phyloP scores from a whole-genome alignment of 2,329 filamentous ascomycete species.

The Diplodia mutila region DNA sequence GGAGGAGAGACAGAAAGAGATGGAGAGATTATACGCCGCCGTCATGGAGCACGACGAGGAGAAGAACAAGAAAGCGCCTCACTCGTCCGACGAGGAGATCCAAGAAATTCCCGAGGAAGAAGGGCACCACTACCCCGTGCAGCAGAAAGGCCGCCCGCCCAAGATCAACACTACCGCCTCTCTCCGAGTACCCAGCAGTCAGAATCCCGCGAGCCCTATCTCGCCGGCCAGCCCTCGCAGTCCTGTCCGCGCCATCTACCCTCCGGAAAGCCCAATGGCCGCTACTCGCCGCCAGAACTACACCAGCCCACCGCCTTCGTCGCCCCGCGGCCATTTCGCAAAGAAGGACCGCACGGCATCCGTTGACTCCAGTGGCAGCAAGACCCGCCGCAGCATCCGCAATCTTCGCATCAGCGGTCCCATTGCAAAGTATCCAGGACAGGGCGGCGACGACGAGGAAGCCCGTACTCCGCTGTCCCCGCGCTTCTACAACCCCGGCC shows the following conservation, averaged over 20 bases:
- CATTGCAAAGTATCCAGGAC: constrained; percentile 49
- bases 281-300: constrained; percentile 14
- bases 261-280: constrained; percentile 37
- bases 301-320: constrained; percentile 20
- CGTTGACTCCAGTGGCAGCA: constrained; percentile 42
- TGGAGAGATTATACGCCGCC: constrained; percentile 88
- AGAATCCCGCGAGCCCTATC: constrained; percentile 32
- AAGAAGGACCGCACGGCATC: constrained; percentile 43
- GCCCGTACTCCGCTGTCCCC: constrained; percentile 59
- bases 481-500: constrained; percentile 59
- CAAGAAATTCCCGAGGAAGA: constrained; percentile 26
- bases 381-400: constrained; percentile 52
- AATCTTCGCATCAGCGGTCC: constrained; percentile 63
- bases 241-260: constrained; percentile 55
- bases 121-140: constrained; percentile 30
- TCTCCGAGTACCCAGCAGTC: constrained; percentile 15
- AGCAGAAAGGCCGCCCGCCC: constrained; percentile 17
- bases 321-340: constrained; percentile 43
- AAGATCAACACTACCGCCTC: constrained; percentile 35
- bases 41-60: constrained; percentile 84
- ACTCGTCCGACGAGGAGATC: constrained; percentile 29
- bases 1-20: constrained; percentile 75
- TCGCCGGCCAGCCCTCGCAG: constrained; percentile 44
- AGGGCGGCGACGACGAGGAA: constrained; percentile 53
- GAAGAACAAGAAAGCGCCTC: constrained; percentile 43